Conservation (phyloP, 2,329 filamentous ascomycete species). For the Mycosphaerelloides madeirae region DNA sequence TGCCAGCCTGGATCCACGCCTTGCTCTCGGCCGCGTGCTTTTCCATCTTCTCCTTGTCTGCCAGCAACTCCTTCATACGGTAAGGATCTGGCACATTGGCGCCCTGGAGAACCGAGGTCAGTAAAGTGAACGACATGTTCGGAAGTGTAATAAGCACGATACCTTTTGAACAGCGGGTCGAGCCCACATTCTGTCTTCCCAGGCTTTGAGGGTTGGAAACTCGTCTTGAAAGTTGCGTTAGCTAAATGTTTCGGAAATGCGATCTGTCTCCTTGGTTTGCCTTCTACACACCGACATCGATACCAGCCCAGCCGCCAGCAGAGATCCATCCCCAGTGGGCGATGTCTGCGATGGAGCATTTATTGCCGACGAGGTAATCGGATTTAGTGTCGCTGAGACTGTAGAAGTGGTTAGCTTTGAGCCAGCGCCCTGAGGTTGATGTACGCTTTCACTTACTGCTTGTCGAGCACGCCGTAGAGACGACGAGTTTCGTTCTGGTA, state of each 20-base stretch:
- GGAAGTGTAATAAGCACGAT: too few species aligned
- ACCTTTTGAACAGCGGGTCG: slow-evolving; percentile 72
- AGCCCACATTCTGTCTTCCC: slow-evolving; percentile 66
- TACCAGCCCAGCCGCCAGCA: slow-evolving; percentile 53
- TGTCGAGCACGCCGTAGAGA: slow-evolving; percentile 72
- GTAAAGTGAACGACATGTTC: too few species aligned
- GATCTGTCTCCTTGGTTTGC: too few species aligned
- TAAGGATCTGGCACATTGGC: slow-evolving; percentile 63
- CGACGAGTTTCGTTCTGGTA: slow-evolving; percentile 82
- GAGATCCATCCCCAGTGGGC: slow-evolving; percentile 75
- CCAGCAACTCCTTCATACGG: slow-evolving; percentile 55
- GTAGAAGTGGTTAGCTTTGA: too few species aligned
- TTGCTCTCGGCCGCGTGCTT: slow-evolving; percentile 45
- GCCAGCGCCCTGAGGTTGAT: too few species aligned
- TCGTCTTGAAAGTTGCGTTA: slow-evolving; percentile 45
- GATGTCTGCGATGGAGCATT: slow-evolving; percentile 68
- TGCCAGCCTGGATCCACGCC: slow-evolving; percentile 63
- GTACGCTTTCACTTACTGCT: slow-evolving; percentile 44
- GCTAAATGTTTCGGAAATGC: too few species aligned
- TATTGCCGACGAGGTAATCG: slow-evolving; percentile 58
- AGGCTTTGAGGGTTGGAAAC: slow-evolving; percentile 70
- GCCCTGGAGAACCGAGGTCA: slow-evolving; percentile 1
- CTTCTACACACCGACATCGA: slow-evolving; percentile 51
- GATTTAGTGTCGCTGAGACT: slow-evolving; percentile 48
- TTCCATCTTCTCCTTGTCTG: slow-evolving; percentile 56